Conservation (phyloP, 768 basidiomycete genomes). For the Suillus decipiens region DNA sequence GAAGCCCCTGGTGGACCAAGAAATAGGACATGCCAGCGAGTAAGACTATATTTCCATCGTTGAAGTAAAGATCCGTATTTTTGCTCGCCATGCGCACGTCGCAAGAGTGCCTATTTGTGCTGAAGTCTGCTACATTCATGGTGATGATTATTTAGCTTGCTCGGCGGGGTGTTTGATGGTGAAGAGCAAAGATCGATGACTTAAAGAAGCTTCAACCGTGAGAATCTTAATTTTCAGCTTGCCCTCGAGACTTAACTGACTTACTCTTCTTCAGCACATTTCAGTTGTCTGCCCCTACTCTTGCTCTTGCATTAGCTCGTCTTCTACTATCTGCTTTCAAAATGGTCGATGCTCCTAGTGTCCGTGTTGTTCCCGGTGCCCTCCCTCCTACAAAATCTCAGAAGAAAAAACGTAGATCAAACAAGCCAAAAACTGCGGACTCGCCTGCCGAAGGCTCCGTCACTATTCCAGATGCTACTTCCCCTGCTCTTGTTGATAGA, state of each 20-base stretch:
- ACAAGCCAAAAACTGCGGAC: conserved; percentile 45
- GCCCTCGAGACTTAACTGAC: conserved; percentile 6
- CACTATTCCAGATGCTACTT: conserved; percentile 44
- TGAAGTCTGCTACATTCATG: conserved; percentile 40
- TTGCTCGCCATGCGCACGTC: conserved; percentile 30
- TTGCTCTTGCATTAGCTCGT: conserved; percentile 10
- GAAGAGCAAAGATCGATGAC: background rate
- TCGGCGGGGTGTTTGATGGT: background rate
- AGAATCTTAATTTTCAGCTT: conserved; percentile 14
- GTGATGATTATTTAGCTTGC: background rate
- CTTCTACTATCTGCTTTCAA: conserved; percentile 4
- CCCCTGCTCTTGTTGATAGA: conserved; percentile 50
- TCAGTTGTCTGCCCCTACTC: background rate
- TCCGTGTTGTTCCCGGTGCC: conserved; percentile 76
- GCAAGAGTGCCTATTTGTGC: conserved; percentile 43
- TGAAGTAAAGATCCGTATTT: conserved; percentile 60
- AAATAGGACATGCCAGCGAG: conserved; percentile 61
- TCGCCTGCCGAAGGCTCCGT: conserved; percentile 43
- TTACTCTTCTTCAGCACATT: background rate
- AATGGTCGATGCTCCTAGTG: conserved; percentile 40
- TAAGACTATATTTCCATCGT: conserved; percentile 70
- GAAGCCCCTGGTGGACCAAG: conserved; percentile 65
- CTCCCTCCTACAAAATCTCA: conserved; percentile 67
- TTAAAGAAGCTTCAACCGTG: conserved; percentile 3
- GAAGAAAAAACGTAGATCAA: conserved; percentile 68